Evolutionary conservation across 1,284 basidiomycete species (phyloP), one percentile per base, ranked within the genome.

Genomic region (Athelia sp.): DNA sequence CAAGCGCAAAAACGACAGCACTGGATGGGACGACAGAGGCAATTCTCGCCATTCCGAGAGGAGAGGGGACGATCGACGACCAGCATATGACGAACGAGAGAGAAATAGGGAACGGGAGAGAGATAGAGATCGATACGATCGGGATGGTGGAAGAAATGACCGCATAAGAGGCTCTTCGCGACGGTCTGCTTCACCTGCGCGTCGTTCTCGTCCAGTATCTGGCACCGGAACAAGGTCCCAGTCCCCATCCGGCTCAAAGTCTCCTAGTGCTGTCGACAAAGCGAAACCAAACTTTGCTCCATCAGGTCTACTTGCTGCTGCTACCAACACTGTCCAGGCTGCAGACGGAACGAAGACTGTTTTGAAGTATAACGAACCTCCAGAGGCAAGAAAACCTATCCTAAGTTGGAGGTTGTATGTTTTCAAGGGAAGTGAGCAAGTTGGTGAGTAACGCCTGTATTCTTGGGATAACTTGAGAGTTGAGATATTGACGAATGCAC

Each of bases 341-440:
- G 68, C 70, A 8, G 84, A 90, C 58, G 87, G 89, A 10, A 84
- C 82, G 48, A 93, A 86, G 50, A 91, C 95, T 1, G 82, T 96
- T 35, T 74, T 99, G 53, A 99, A 99, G 67, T 99, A 99, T 65
- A 96, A 98, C 59, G 97, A 99, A 67, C 97, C 97, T 11, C 93
- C 96, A 1, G 97, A 99, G 73, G 97, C 97, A 21, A 76, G 95
- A 55, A 97, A 95, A 62, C 96, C 97, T 3, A 71, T 78, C 2
- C 69, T 88, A 34, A 89, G 88, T 19, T 99, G 97, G 97, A 77
- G 97, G 61, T 62, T 99, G 54, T 99, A 98, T 64, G 94, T 98
- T 35, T 99, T 98, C 78, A 98, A 98, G 67, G 94, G 90, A 19
- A 81, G 80, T 47, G 92, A 97, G 58, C 91, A 98, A 76, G 76